Evolutionary conservation across 306 rosid species (phyloP).

Genomic region (Ceratonia siliqua): DNA sequence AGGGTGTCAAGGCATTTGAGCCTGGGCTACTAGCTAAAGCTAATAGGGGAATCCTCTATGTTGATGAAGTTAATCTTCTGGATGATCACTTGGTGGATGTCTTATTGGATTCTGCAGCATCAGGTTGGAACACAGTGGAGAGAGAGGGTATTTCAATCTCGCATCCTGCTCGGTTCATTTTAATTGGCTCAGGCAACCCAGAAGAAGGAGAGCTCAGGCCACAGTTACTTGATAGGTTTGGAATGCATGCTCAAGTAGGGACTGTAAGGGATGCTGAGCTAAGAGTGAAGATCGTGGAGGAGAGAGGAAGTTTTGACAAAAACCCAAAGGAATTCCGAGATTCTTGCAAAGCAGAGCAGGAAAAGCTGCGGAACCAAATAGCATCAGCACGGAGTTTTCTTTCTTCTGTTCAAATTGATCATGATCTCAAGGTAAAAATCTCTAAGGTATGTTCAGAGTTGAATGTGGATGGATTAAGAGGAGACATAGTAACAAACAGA

Average conservation of each 20-base stretch:
- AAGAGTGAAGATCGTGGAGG: slow-evolving; percentile 96
- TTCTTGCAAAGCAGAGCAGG: slow-evolving; percentile 69
- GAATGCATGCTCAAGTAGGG: slow-evolving; percentile 98
- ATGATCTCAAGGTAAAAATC: slow-evolving; percentile 79
- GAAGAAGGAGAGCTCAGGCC: slow-evolving; percentile 99
- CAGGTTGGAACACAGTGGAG: slow-evolving; percentile 99
- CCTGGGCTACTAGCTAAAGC: slow-evolving; percentile 96
- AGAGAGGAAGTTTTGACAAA: slow-evolving; percentile 76
- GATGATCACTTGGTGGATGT: slow-evolving; percentile 97
- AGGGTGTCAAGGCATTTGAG: slow-evolving; percentile 95
- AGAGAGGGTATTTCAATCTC: slow-evolving; percentile 95
- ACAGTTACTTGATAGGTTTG: slow-evolving; percentile 91
- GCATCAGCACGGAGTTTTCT: slow-evolving; percentile 66
- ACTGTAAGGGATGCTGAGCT: slow-evolving; percentile 95
- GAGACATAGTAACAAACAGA: slow-evolving; percentile 88
- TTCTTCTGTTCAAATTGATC: slow-evolving; percentile 71
- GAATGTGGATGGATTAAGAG: slow-evolving; percentile 96
- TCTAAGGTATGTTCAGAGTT: slow-evolving; percentile 85
- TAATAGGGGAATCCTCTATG: slow-evolving; percentile 91
- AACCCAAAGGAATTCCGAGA: slow-evolving; percentile 75
- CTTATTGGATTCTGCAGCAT: slow-evolving; percentile 91
- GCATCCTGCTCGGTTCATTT: slow-evolving; percentile 91
- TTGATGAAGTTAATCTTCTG: slow-evolving; percentile 92
- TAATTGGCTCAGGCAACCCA: slow-evolving; percentile 95
- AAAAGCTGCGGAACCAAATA: slow-evolving; percentile 74